Evolutionary conservation across 371 early-diverging fungal genomes (phyloP), one percentile per base, ranked within the genome.

Genomic region (Chytridium lagenaria): DNA sequence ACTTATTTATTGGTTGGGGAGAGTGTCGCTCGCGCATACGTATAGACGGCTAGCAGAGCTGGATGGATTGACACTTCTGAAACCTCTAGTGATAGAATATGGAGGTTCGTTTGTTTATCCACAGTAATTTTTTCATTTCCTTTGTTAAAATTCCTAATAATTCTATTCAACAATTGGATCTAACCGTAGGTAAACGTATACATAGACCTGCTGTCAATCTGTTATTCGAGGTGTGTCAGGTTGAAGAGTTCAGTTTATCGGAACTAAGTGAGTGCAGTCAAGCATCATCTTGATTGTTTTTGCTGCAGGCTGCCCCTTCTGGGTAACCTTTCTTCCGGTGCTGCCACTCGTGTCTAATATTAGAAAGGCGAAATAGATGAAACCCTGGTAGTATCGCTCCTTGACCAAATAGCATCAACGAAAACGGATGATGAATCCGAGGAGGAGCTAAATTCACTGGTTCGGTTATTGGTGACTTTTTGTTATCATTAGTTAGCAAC

Each of bases 191-290:
- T 10, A 16, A 36, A 28, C 69, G 76, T 22, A 40, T 86, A 44
- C 87, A 89, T 33, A 78, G 77, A 5, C 74, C 90, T 30, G 85
- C 90, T 1, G 82, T 92, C 73, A 77, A 83, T 23, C 77, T 94
- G 26, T 82, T 89, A 70, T 92, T 87, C 79, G 92, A 94, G 77
- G 85, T 95, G 74, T 91, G 90, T 65, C 85, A 90, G 73, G 81
- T 91, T 7, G 89, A 89, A 44, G 85, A 85, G 70, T 73, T 93
- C 52, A 84, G 88, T 10, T 75, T 83, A 26, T 69, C 79, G 0
- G 92, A 93, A 70, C 69, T 91, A 40, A 86, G 91, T 87, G 87
- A 67, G 34, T 30, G n/a, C n/a, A n/a, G n/a, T n/a, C n/a, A n/a
- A n/a, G n/a, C n/a, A n/a, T n/a, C 22, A 15, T 55, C 57, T 30